These are phyloP conservation scores for Suillus subalutaceus DNA, from an alignment of 768 basidiomycete species.

Conservation along the genomic window DNA sequence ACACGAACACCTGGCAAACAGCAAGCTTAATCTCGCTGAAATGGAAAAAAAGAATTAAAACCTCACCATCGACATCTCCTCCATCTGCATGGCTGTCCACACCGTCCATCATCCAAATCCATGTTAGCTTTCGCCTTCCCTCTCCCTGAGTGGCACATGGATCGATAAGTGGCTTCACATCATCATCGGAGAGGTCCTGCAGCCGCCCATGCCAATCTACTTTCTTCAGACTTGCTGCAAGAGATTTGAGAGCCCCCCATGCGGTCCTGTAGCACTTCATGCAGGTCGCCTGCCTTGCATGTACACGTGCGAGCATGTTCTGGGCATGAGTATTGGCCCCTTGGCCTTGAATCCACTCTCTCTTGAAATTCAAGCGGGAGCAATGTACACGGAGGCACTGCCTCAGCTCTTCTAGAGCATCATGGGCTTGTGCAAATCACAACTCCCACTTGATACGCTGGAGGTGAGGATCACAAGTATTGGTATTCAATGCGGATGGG, in stretches of 20 bases:
- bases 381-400: background rate
- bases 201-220: background rate
- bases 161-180: background rate
- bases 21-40: background rate
- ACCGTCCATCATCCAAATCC: conserved; percentile 2
- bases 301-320: background rate
- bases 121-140: background rate
- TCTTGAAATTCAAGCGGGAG: background rate
- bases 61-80: background rate
- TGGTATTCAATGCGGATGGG: background rate
- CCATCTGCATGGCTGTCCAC: background rate
- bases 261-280: background rate
- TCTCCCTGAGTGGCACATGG: no score
- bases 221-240: background rate
- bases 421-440: background rate
- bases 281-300: background rate
- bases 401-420: background rate
- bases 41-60: background rate
- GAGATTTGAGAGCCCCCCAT: background rate
- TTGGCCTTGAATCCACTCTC: background rate
- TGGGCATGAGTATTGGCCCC: background rate
- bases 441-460: background rate
- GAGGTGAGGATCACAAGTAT: background rate
- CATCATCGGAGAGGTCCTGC: background rate
- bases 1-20: background rate